Base-by-base conservation (phyloP, 495 filamentous ascomycete species). In the Xylaria venustula region DNA sequence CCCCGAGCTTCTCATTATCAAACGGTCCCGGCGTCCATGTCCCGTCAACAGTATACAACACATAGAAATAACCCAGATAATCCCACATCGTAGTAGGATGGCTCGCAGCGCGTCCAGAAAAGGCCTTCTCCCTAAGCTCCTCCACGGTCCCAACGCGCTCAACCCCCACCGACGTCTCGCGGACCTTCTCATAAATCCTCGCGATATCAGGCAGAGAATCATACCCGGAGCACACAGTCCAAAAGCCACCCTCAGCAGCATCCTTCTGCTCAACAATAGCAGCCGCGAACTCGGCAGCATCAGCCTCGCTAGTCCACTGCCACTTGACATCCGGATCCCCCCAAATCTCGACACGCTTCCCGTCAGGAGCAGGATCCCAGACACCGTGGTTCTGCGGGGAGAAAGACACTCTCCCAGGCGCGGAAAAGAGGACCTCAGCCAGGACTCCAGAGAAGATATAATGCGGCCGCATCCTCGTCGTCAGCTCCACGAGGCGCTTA, bases 51-150 rank as follows among this genome's bases (percentile, higher is more conserved):
- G 60, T 64, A 9, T 53, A 64, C 23, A 62, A 42, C 25, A 58
- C 50, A 34, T 66, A 71, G 49, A 68, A 66, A 36, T 60, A 64
- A 1, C 66, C 63, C 14, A 67, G 63, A 30, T 67, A 67, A 5
- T 63, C 49, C 68, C 62, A 61, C 34, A 64, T 65, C 17, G 50
- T 52, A 23, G 41, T 56, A 28, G 52, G 46, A 22, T 44, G 49
- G 9, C 63, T 41, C 20, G 20, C 30, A 2, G 55, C 51, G 26
- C 64, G 53, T 11, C 51, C 57, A 28, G 50, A 30, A 19, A 59
- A 6, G 17, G 63, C 61, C 11, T 54, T 26, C 32, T 63, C 48
- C 28, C 60, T 45, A 19, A 65, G 42, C 23, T 54, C 58, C 9
- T 54, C 54, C 25, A 58, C 60, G 2, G 41, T 40, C 26, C 64